Evolutionary conservation across 2,329 filamentous ascomycete genomes (phyloP).

Genomic region (Lachnum nothofagi): DNA sequence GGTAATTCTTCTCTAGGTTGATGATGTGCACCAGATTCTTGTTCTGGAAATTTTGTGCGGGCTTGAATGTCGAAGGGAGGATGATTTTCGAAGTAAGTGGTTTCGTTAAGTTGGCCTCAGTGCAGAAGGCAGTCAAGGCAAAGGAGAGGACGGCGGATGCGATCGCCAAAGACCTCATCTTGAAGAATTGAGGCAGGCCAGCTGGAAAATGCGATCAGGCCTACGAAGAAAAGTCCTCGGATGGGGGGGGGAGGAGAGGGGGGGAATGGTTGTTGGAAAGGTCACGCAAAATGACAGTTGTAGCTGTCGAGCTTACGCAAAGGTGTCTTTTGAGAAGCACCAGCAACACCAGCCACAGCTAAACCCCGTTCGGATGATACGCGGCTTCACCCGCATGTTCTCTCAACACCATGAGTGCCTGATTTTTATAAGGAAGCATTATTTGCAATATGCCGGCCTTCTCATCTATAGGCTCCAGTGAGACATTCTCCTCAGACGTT

Average conservation of each 20-base stretch:
- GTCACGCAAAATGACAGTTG: slow-evolving; percentile 9
- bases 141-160: slow-evolving; percentile 56
- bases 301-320: slow-evolving; percentile 23
- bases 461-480: too few relatives aligned
- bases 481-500: too few relatives aligned
- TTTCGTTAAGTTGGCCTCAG: slow-evolving; percentile 30
- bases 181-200: slow-evolving; percentile 22
- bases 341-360: slow-evolving; percentile 11
- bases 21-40: slow-evolving; percentile 83
- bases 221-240: slow-evolving; percentile 7
- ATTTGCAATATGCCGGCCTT: too few relatives aligned
- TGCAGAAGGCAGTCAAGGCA: slow-evolving; percentile 28
- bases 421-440: too few relatives aligned
- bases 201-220: slow-evolving; percentile 12
- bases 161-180: slow-evolving; percentile 38
- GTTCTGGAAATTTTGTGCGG: slow-evolving; percentile 90
- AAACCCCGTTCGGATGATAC: too few relatives aligned
- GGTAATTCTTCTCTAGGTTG: slow-evolving; percentile 89
- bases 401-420: too few relatives aligned
- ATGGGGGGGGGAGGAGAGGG: slow-evolving; percentile 7
- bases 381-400: too few relatives aligned
- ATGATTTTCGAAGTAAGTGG: slow-evolving; percentile 51
- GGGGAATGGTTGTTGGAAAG: slow-evolving; percentile 8
- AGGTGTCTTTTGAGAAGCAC: slow-evolving; percentile 19
- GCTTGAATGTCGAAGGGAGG: slow-evolving; percentile 66